Conservation (phyloP, 129 eudicot species). For the Centella asiatica region DNA sequence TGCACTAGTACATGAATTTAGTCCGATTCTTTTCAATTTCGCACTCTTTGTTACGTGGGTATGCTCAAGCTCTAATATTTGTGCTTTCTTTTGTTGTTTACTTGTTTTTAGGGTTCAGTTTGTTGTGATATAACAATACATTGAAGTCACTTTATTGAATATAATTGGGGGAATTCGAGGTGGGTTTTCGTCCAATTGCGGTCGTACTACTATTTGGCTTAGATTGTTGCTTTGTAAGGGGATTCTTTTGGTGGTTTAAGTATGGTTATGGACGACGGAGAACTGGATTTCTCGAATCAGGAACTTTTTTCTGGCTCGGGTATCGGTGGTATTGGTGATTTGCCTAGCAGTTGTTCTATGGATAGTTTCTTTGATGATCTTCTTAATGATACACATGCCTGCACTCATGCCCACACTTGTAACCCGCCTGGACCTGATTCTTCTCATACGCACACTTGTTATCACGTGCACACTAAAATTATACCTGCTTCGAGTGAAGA, state of each 20-base stretch:
- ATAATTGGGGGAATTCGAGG: not conserved
- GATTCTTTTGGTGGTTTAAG: not conserved
- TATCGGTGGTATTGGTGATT: constrained; percentile 40
- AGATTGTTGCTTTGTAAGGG: not conserved
- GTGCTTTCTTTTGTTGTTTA: not conserved
- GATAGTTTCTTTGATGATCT: constrained; percentile 60
- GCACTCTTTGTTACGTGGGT: not conserved
- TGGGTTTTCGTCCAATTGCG: not conserved
- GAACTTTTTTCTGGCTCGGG: constrained; percentile 48
- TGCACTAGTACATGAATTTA: not conserved
- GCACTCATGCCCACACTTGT: constrained; percentile 93
- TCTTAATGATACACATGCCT: constrained; percentile 68
- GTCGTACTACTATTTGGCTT: not conserved
- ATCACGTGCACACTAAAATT: constrained; percentile 88
- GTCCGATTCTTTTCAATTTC: not conserved
- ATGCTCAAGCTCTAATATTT: not conserved
- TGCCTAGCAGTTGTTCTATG: constrained; percentile 61
- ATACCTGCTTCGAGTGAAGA: constrained; percentile 54
- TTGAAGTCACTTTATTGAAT: not conserved
- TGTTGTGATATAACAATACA: not conserved
- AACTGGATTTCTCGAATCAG: constrained; percentile 64
- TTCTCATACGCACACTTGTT: constrained; percentile 94
- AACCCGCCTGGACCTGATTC: constrained; percentile 92
- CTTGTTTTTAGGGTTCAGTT: not conserved
- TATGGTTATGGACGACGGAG: constrained; percentile 65